Percentiles rank a stretch among this genome's conserved stretches.
Evolutionary conservation across 75 land plant genomes (phyloP).

Genomic region (Adiantum capillusveneris): DNA sequence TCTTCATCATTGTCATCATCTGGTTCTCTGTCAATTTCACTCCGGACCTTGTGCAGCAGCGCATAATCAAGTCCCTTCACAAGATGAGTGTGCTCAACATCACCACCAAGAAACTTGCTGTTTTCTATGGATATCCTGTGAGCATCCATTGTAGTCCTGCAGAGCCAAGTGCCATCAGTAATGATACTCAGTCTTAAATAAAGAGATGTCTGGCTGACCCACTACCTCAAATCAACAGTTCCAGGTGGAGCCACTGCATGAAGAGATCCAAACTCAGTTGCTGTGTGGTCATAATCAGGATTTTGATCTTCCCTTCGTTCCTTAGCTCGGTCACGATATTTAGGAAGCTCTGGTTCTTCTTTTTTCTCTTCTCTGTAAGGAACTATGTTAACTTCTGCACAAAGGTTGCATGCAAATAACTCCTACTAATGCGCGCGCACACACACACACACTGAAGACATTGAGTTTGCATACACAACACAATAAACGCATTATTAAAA

Average conservation of each 20-base stretch:
- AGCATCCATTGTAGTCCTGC: constrained; percentile 65
- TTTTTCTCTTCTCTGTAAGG: constrained; percentile 71
- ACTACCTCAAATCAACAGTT: constrained; percentile 71
- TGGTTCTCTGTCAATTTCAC: constrained; percentile 93
- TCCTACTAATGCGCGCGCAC: no score
- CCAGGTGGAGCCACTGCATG: constrained; percentile 99
- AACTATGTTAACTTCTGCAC: not conserved
- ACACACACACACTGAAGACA: no score
- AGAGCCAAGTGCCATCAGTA: no score
- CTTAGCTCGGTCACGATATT: constrained; percentile 93
- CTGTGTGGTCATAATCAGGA: constrained; percentile 83
- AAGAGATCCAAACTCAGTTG: constrained; percentile 70
- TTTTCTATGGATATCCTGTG: constrained; percentile 94
- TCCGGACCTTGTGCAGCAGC: constrained; percentile 83
- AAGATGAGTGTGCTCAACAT: constrained; percentile 97
- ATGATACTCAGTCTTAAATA: no score
- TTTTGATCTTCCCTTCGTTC: constrained; percentile 98
- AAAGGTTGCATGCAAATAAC: not conserved
- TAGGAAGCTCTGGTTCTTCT: constrained; percentile 69
- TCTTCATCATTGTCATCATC: constrained; percentile 62
- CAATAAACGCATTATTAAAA: no score
- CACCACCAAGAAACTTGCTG: constrained; percentile 99
- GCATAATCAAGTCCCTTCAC: constrained; percentile 99
- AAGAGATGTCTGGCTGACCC: no score
- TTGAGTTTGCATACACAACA: no score